These are phyloP conservation scores for Fusarium lyarnte DNA, from an alignment of 2,329 filamentous ascomycete species.

Conservation along the genomic window DNA sequence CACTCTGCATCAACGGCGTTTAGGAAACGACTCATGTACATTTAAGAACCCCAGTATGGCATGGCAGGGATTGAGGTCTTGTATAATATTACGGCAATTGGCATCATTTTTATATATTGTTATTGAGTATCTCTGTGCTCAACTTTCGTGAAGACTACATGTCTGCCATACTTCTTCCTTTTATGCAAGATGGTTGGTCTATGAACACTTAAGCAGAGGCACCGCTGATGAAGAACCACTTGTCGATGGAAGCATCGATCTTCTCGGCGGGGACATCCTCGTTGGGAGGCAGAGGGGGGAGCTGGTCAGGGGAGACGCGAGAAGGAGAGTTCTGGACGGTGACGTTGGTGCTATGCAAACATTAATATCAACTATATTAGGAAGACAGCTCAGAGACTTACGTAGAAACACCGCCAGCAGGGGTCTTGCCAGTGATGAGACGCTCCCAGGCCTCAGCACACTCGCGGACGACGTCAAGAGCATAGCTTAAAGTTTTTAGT, in stretches of 20 bases:
- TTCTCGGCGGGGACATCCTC: conserved; percentile 86
- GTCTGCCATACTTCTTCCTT: conserved; percentile 20
- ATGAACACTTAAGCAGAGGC: conserved; percentile 74
- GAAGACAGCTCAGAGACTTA: conserved; percentile 60
- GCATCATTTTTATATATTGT: conserved; percentile 34
- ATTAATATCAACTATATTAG: conserved; percentile 43
- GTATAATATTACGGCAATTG: conserved; percentile 42
- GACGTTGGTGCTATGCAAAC: conserved; percentile 76
- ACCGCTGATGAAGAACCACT: conserved; percentile 99
- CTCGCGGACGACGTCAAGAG: conserved; percentile 94
- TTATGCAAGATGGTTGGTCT: conserved; percentile 22
- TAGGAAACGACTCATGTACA: conserved; percentile 37
- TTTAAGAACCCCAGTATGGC: conserved; percentile 27
- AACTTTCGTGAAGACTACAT: conserved; percentile 31
- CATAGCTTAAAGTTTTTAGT: conserved; percentile 69
- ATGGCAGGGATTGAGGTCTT: conserved; percentile 30
- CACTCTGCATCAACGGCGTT: conserved; percentile 48
- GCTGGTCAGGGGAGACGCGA: conserved; percentile 74
- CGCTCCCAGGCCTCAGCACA: conserved; percentile 97
- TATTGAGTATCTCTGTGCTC: conserved; percentile 25
- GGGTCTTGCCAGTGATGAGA: conserved; percentile 89
- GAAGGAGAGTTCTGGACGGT: conserved; percentile 77
- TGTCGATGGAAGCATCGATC: conserved; percentile 97
- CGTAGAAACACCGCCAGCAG: conserved; percentile 81
- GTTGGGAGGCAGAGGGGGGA: conserved; percentile 80